Evolutionary conservation across 192 early-diverging fungal species (phyloP).

Genomic region (Mortierella antarctica): DNA sequence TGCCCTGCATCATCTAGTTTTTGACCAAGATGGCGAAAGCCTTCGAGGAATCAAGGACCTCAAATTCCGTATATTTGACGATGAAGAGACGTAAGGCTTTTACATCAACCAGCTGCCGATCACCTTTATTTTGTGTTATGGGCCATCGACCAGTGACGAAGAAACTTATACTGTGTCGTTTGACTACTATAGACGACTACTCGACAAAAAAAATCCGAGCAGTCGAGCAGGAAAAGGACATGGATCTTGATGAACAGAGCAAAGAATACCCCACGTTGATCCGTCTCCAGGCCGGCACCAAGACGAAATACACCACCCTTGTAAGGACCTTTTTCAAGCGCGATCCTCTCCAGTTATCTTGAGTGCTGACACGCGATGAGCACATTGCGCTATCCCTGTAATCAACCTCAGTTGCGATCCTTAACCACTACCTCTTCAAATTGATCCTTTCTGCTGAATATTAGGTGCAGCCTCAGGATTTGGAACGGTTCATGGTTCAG

Average conservation of each 20-base stretch:
- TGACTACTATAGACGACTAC: slow-evolving; percentile 16
- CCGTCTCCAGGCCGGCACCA: slow-evolving; percentile 30
- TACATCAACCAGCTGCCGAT: too few relatives aligned
- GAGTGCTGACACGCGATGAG: background rate
- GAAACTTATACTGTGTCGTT: background rate
- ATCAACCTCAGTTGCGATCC: background rate
- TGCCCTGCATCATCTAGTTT: slow-evolving; percentile 23
- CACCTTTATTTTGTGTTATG: background rate
- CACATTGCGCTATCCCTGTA: background rate
- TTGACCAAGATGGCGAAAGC: slow-evolving; percentile 47
- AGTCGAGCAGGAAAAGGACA: slow-evolving; percentile 25
- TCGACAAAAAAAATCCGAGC: slow-evolving; percentile 42
- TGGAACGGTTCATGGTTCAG: slow-evolving; percentile 52
- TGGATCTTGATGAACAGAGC: slow-evolving; percentile 25
- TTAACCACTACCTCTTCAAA: too few relatives aligned
- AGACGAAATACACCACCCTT: slow-evolving; percentile 41
- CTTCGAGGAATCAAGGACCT: slow-evolving; percentile 47
- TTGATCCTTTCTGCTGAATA: background rate
- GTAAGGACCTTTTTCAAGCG: slow-evolving; percentile 15
- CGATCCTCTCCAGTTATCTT: background rate
- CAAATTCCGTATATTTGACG: slow-evolving; percentile 39
- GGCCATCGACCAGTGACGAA: background rate
- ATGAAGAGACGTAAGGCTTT: slow-evolving; percentile 46
- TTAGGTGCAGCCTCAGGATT: slow-evolving; percentile 51
- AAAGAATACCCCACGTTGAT: slow-evolving; percentile 47